These are phyloP conservation scores for Oryza glumipatula DNA, from an alignment of 176 grass and related monocot genomes.

Conservation along the genomic window DNA sequence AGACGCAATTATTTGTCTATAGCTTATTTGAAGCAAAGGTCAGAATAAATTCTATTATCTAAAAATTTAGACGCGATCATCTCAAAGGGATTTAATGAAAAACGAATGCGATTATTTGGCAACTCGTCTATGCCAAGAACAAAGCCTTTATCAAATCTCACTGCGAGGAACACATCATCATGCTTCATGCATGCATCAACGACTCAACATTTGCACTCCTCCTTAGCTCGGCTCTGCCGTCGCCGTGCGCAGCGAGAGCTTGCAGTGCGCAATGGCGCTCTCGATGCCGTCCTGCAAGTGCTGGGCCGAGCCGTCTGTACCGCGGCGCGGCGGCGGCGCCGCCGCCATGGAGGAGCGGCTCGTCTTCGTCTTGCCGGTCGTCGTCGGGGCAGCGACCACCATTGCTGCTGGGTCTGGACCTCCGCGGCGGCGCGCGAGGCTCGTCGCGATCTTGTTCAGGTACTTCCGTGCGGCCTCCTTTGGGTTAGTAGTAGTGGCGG, in stretches of 20 bases:
- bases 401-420: too few species aligned
- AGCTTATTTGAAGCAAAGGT: too few species aligned
- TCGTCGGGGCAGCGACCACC: too few species aligned
- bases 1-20: too few species aligned
- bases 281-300: constrained; percentile 27
- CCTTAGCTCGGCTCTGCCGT: not conserved
- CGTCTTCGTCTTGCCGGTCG: not conserved
- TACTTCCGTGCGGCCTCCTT: constrained; percentile 22
- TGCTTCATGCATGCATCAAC: not conserved
- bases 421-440: too few species aligned
- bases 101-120: too few species aligned
- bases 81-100: too few species aligned
- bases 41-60: too few species aligned
- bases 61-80: too few species aligned
- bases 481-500: not conserved
- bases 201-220: not conserved
- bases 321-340: not conserved
- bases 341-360: not conserved
- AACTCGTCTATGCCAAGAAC: too few species aligned
- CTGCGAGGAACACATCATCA: too few species aligned
- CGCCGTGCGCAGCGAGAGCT: constrained; percentile 1
- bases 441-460: not conserved
- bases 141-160: too few species aligned
- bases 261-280: constrained; percentile 33
- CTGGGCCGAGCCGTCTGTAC: not conserved